Percentiles rank a stretch among this genome's conserved stretches.
Evolutionary conservation across 805 yeast species (phyloP).

Genomic region (Vanderwaltozyma tropicalis): DNA sequence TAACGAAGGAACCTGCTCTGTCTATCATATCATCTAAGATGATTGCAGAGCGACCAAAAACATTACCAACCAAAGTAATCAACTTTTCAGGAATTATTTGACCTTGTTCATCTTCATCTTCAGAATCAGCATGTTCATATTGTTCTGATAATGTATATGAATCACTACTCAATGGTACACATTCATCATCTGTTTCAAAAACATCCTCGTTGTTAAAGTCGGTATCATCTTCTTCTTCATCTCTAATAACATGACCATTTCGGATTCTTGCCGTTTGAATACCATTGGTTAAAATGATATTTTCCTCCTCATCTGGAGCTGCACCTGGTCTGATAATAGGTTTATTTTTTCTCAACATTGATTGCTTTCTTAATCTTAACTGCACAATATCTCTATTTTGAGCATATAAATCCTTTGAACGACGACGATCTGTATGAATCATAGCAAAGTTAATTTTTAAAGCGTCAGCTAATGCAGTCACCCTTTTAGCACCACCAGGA

Average conservation of each 20-base stretch:
- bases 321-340: slow-evolving; percentile 33
- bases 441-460: slow-evolving; percentile 93
- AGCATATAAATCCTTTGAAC: slow-evolving; percentile 55
- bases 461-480: slow-evolving; percentile 91
- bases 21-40: slow-evolving; percentile 95
- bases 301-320: slow-evolving; percentile 42
- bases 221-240: slow-evolving; percentile 40
- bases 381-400: slow-evolving; percentile 29
- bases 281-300: slow-evolving; percentile 61
- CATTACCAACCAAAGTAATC: slow-evolving; percentile 94
- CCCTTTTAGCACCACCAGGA: slow-evolving; percentile 99
- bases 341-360: slow-evolving; percentile 37
- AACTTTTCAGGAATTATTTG: slow-evolving; percentile 52
- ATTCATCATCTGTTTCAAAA: slow-evolving; percentile 19
- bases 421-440: slow-evolving; percentile 96
- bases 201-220: slow-evolving; percentile 23
- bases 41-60: slow-evolving; percentile 80
- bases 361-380: slow-evolving; percentile 36
- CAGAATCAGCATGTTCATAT: slow-evolving; percentile 61
- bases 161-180: slow-evolving; percentile 10
- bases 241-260: slow-evolving; percentile 93
- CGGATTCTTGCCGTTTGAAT: slow-evolving; percentile 93
- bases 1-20: slow-evolving; percentile 83
- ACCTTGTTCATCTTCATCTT: slow-evolving; percentile 54
- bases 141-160: slow-evolving; percentile 68